Evolutionary conservation across 225 moss, liverwort and hornwort genomes (phyloP).

Genomic region (Pleurozium schreberi): DNA sequence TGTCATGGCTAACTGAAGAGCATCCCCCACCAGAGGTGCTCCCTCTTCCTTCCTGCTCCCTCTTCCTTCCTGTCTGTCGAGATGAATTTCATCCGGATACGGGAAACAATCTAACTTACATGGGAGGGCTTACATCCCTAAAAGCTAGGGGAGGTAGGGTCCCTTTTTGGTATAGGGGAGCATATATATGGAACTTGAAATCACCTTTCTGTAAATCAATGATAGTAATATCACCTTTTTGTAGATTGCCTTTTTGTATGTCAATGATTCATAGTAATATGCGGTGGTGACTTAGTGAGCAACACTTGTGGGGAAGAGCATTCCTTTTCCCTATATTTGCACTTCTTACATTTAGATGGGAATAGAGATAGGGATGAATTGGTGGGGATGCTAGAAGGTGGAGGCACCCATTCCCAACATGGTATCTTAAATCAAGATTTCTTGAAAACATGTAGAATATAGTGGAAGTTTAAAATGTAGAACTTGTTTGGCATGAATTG

Average conservation of each 20-base stretch:
- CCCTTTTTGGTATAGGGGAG: no score
- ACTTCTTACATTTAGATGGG: background rate
- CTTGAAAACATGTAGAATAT: background rate
- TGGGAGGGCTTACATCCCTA: accelerated
- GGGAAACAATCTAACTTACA: no score
- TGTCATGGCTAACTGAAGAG: background rate
- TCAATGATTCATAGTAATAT: background rate
- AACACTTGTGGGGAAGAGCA: background rate
- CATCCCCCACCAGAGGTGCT: background rate
- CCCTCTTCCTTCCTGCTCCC: background rate
- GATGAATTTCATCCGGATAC: background rate
- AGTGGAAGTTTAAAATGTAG: background rate
- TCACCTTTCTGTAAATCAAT: background rate
- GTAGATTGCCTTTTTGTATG: background rate
- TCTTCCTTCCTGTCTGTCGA: accelerated
- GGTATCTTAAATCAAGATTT: background rate
- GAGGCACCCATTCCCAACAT: background rate
- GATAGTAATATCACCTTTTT: background rate
- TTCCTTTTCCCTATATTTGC: background rate
- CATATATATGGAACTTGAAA: accelerated
- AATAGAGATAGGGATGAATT: no score
- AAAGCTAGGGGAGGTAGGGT: background rate
- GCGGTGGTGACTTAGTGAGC: background rate
- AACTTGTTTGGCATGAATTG: background rate
- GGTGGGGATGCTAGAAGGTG: no score